These are phyloP conservation scores for Pythium sp. DNA, from an alignment of 352 stramenopile species.

Conservation along the genomic window DNA sequence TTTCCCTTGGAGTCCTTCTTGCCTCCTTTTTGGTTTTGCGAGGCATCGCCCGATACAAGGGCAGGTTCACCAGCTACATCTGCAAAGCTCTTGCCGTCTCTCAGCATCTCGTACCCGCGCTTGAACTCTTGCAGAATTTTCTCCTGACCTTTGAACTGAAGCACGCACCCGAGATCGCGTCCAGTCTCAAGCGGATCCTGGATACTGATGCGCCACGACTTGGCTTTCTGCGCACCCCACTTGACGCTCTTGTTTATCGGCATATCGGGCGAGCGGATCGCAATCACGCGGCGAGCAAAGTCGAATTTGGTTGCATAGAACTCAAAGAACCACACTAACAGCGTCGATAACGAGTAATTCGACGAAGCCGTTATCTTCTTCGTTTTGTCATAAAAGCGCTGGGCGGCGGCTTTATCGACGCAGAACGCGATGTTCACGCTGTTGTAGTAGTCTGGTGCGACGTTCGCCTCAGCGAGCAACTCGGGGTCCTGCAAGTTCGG, in stretches of 20 bases:
- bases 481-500: conserved; percentile 92
- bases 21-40: not conserved
- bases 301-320: conserved; percentile 98
- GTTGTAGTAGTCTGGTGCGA: conserved; percentile 38
- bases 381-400: conserved; percentile 30
- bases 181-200: conserved; percentile 78
- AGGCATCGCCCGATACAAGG: not conserved
- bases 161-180: conserved; percentile 77
- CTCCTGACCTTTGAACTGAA: conserved; percentile 65
- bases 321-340: conserved; percentile 95
- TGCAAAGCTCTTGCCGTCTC: conserved; percentile 48
- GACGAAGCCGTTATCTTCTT: conserved; percentile 8
- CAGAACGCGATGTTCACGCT: conserved; percentile 79
- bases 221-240: conserved; percentile 50
- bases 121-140: conserved; percentile 62
- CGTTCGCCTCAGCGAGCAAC: conserved; percentile 39
- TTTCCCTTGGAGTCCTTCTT: conserved; percentile 20
- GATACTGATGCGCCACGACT: conserved; percentile 83
- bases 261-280: conserved; percentile 67
- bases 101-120: conserved; percentile 51
- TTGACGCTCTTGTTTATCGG: conserved; percentile 32
- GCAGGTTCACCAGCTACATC: conserved; percentile 23
- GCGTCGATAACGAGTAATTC: conserved; percentile 43
- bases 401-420: conserved; percentile 31
- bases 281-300: conserved; percentile 92